A percentile compares a stretch with the other conserved stretches of the same genome.
These are phyloP conservation scores for Fusarium marasasianum DNA, from an alignment of 2,329 filamentous ascomycete species.

Conservation along the genomic window DNA sequence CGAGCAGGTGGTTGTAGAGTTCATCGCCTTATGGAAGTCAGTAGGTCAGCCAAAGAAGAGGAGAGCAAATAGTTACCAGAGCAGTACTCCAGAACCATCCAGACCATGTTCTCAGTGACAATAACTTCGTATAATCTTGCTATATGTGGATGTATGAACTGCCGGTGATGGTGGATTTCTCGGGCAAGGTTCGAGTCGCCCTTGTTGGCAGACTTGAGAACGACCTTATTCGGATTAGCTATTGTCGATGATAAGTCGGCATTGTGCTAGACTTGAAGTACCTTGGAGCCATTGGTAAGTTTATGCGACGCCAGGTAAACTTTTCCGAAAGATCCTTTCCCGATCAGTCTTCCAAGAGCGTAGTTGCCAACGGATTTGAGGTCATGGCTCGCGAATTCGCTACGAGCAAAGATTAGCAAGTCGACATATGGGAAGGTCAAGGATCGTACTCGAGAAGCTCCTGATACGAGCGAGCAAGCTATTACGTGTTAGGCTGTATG, in stretches of 20 bases:
- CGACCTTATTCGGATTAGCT: slow-evolving; percentile 69
- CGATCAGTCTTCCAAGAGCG: slow-evolving; percentile 87
- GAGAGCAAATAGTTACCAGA: slow-evolving; percentile 67
- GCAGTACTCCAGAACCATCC: slow-evolving; percentile 97
- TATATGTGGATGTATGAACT: slow-evolving; percentile 97
- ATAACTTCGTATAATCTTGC: slow-evolving; percentile 97
- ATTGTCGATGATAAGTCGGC: not conserved
- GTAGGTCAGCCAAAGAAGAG: not conserved
- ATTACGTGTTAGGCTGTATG: not conserved
- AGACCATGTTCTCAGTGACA: slow-evolving; percentile 92
- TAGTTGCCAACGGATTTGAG: slow-evolving; percentile 96
- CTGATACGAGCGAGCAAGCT: slow-evolving; percentile 98
- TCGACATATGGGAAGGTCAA: not conserved
- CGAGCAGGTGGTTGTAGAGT: slow-evolving; percentile 93
- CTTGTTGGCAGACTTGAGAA: slow-evolving; percentile 97
- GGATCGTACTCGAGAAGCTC: slow-evolving; percentile 85
- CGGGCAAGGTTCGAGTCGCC: slow-evolving; percentile 94
- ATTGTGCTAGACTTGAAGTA: slow-evolving; percentile 49
- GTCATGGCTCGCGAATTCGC: slow-evolving; percentile 93
- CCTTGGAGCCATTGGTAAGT: slow-evolving; percentile 98
- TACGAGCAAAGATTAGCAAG: slow-evolving; percentile 51
- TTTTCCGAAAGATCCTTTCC: slow-evolving; percentile 98
- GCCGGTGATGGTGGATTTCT: slow-evolving; percentile 97
- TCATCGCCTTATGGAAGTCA: slow-evolving; percentile 80
- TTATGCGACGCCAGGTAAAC: slow-evolving; percentile 97